Base-by-base conservation (phyloP, 2,329 filamentous ascomycete genomes). In the Coleophoma crateriformis region DNA sequence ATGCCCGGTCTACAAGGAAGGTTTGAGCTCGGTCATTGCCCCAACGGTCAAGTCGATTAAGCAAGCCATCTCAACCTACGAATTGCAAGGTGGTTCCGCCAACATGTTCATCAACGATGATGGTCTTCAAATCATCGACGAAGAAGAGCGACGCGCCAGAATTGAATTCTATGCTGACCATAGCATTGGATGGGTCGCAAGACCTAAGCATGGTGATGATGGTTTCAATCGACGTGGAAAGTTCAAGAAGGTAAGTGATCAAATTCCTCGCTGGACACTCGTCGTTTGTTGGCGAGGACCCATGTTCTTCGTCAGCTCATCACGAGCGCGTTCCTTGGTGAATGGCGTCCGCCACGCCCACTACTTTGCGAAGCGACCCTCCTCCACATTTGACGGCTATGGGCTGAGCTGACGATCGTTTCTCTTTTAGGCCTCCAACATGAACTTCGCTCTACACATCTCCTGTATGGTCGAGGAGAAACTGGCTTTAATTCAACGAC, bases 1-100 rank as follows among this genome's bases (percentile, higher is more conserved):
- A 63, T 91, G 88, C 65, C 89, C 89, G 4, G 87, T 95, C 0
- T 95, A 94, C 72, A 94, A 92, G 67, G 89, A 95, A 66, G 88
- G 88, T 56, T 75, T 95, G 3, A 71, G 71, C 34, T 81, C 75
- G 53, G 89, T 95, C 66, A 90, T 91, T 60, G 78, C 76, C 17
- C 88, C 88, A 7, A 92, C 88, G 0, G 80, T 91, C 60, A 82
- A 82, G 61, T 90, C 87, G 2, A 78, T 91, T 68, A 90, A 90
- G 69, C 78, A 85, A 59, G 85, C 85, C 54, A 88, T 89, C 63
- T 85, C 83, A 33, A 88, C 84, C 0, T 90, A 89, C 61, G 86
- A 89, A 63, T 73, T 88, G 15, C 85, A 89, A 61, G 86, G 86
- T 54, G 86, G 86, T n/a, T 87, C 84, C 7, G 85, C 84, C 54